phyloP scores from a whole-genome alignment of 78 protist species.

The Speleostelium caveatum region DNA sequence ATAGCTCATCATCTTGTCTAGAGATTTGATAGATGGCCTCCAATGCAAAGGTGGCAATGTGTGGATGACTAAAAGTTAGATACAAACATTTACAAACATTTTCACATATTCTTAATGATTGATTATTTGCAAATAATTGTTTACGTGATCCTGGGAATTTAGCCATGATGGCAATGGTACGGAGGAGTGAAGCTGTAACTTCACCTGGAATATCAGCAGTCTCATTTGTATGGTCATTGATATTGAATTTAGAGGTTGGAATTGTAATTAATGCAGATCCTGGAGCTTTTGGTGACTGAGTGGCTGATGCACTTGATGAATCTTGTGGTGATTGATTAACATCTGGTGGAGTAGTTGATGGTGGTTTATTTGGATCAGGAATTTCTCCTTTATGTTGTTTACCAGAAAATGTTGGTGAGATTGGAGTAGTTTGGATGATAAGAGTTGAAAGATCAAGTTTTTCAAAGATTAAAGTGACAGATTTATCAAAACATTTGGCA shows the following conservation, averaged over 20 bases:
- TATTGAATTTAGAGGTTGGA: constrained; percentile 59
- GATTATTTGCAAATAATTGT: constrained; percentile 49
- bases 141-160: constrained; percentile 71
- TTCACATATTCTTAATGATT: constrained; percentile 18
- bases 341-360: neutral
- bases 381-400: constrained; percentile 62
- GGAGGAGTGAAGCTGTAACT: constrained; percentile 11
- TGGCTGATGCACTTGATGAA: neutral
- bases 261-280: constrained; percentile 39
- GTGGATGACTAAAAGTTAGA: constrained; percentile 56
- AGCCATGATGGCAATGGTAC: constrained; percentile 56
- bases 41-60: constrained; percentile 51
- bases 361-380: constrained; percentile 47
- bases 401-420: constrained; percentile 64
- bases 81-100: constrained; percentile 65
- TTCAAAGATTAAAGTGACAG: constrained; percentile 16
- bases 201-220: constrained; percentile 63
- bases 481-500: constrained; percentile 45
- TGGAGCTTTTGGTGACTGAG: neutral
- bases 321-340: neutral
- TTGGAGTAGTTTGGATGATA: constrained; percentile 67
- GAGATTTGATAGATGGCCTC: constrained; percentile 60
- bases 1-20: constrained; percentile 53
- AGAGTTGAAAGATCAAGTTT: constrained; percentile 17
- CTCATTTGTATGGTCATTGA: constrained; percentile 24